Evolutionary conservation across 495 filamentous ascomycete species (phyloP).

Genomic region (Neurospora sp.): DNA sequence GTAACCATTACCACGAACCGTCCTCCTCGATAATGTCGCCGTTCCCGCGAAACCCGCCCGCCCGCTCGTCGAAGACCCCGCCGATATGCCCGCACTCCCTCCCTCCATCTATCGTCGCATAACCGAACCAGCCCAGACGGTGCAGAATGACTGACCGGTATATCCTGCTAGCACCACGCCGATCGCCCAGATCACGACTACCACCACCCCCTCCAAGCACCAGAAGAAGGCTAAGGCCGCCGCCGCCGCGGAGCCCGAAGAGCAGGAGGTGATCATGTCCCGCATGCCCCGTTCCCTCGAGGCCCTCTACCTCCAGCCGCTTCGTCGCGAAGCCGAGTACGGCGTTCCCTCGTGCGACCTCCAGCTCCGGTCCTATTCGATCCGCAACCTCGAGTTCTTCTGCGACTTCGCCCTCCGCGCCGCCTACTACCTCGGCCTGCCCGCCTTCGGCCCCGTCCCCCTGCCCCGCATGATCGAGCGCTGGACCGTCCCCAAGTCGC

Average conservation of each 20-base stretch:
- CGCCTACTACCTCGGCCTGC: constrained; percentile 85
- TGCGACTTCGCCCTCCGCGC: constrained; percentile 90
- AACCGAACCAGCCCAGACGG: neutral
- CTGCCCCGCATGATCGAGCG: constrained; percentile 75
- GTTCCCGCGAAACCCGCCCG: neutral
- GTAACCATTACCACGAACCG: neutral
- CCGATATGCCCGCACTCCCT: neutral
- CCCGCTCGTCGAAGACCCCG: neutral
- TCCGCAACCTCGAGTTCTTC: constrained; percentile 89
- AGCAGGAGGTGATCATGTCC: neutral
- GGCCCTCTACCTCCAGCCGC: constrained; percentile 74
- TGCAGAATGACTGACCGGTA: neutral
- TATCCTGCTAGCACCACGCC: neutral
- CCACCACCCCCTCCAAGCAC: neutral
- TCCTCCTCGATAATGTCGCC: neutral
- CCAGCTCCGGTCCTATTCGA: constrained; percentile 83
- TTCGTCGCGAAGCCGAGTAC: constrained; percentile 61
- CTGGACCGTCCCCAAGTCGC: constrained; percentile 86
- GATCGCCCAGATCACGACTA: neutral
- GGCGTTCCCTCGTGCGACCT: constrained; percentile 81
- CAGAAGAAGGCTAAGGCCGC: neutral
- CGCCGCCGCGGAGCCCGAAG: neutral
- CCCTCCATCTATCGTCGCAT: neutral
- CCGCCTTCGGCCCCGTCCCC: constrained; percentile 80
- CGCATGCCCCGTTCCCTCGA: constrained; percentile 39